phyloP scores from a whole-genome alignment of 2,329 filamentous ascomycete genomes.

The Sporothrix brunneoviolacea region DNA sequence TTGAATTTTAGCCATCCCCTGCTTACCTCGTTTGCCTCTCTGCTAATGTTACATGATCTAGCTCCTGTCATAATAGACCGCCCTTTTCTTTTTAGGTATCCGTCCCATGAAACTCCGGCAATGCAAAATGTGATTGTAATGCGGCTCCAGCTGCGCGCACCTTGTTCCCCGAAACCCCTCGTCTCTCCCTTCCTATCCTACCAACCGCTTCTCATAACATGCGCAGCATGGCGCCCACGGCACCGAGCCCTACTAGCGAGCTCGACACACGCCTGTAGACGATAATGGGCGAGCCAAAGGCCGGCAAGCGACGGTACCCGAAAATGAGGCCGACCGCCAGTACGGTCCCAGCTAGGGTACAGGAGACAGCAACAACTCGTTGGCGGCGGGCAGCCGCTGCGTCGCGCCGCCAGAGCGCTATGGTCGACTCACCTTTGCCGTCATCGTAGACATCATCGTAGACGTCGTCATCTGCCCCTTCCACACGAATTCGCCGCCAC shows the following conservation, averaged over 20 bases:
- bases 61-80: too few species aligned
- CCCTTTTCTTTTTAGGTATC: neutral
- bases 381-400: conserved; percentile 17
- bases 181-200: neutral
- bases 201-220: conserved; percentile 1
- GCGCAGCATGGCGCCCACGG: conserved; percentile 40
- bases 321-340: conserved; percentile 31
- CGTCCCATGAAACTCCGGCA: too few species aligned
- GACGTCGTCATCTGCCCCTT: conserved; percentile 14
- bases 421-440: too few species aligned
- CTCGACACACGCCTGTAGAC: conserved; percentile 32
- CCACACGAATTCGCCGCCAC: conserved; percentile 21
- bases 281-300: conserved; percentile 40
- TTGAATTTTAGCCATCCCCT: neutral
- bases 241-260: conserved; percentile 38
- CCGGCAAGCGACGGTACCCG: conserved; percentile 34
- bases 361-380: conserved; percentile 26
- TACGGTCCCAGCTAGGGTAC: conserved; percentile 32
- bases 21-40: too few species aligned
- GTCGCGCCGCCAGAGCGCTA: neutral
- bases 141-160: too few species aligned
- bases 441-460: too few species aligned
- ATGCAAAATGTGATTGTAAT: too few species aligned
- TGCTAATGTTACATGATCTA: too few species aligned
- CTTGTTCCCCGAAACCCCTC: neutral